A percentile compares a stretch with the other conserved stretches of the same genome.
Conservation (phyloP, 2,329 filamentous ascomycete species). For the Neopestalotiopsis sp. region DNA sequence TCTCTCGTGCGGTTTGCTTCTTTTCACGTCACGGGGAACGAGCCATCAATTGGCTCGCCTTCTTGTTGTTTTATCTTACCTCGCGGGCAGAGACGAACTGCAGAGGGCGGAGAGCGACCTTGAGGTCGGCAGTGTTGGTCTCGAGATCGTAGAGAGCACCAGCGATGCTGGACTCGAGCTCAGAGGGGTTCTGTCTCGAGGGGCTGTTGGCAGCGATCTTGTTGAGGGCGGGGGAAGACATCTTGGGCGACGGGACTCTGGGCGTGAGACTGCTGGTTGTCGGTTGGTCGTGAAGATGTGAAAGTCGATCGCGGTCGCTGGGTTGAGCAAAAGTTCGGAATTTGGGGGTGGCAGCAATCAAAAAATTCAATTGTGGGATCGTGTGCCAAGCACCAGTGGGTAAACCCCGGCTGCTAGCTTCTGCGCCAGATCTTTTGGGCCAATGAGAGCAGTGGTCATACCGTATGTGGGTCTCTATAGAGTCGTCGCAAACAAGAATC, state of each 20-base stretch:
- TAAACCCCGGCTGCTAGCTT: neutral
- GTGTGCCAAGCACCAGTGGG: neutral
- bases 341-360: neutral
- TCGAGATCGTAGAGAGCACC: constrained; percentile 98
- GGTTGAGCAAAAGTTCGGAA: constrained; percentile 6
- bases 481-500: too few relatives aligned
- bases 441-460: too few relatives aligned
- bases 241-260: constrained; percentile 52
- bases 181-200: constrained; percentile 92
- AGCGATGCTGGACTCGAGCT: constrained; percentile 97
- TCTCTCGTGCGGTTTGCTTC: neutral
- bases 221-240: constrained; percentile 78
- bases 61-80: constrained; percentile 70
- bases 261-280: constrained; percentile 1
- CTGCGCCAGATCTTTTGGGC: neutral
- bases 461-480: too few relatives aligned
- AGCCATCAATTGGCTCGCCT: neutral
- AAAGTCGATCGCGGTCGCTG: constrained; percentile 12
- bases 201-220: constrained; percentile 99
- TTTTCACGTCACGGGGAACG: neutral
- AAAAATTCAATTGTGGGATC: constrained; percentile 16
- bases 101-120: constrained; percentile 92
- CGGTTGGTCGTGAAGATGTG: constrained; percentile 9
- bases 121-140: constrained; percentile 98
- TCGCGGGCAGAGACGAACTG: constrained; percentile 99